These are phyloP conservation scores for Rickenella mellea DNA, from an alignment of 768 basidiomycete genomes.

Conservation along the genomic window DNA sequence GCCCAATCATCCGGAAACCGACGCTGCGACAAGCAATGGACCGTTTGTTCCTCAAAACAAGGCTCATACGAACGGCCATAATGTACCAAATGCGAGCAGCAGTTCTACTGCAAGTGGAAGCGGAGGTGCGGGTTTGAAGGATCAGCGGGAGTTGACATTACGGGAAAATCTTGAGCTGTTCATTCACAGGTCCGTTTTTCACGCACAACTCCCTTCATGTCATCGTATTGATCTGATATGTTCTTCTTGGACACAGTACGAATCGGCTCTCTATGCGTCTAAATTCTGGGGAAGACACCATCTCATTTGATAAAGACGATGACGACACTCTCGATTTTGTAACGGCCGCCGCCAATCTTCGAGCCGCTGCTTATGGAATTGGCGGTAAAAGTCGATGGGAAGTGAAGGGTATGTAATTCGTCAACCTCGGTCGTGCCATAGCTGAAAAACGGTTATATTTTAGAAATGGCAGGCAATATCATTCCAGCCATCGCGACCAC, in stretches of 20 bases:
- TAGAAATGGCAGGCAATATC: slow-evolving; percentile 99
- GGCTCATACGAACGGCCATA: slow-evolving; percentile 5
- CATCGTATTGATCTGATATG: slow-evolving; percentile 1
- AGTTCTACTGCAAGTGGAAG: slow-evolving; percentile 12
- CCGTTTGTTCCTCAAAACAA: background rate
- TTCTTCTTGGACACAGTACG: slow-evolving; percentile 43
- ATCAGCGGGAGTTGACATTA: slow-evolving; percentile 70
- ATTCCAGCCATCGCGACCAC: slow-evolving; percentile 99
- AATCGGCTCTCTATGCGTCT: slow-evolving; percentile 66
- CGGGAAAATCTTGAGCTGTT: slow-evolving; percentile 81
- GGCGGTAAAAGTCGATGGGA: slow-evolving; percentile 88
- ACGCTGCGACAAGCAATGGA: slow-evolving; percentile 6
- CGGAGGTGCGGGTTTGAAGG: slow-evolving; percentile 45
- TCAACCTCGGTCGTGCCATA: background rate
- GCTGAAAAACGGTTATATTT: background rate
- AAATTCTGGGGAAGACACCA: slow-evolving; percentile 54
- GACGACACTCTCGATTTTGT: slow-evolving; percentile 96
- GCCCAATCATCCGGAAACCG: slow-evolving; percentile 12
- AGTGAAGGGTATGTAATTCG: slow-evolving; percentile 65
- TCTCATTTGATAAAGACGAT: slow-evolving; percentile 96
- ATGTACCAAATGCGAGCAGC: slow-evolving; percentile 17
- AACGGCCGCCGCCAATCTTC: slow-evolving; percentile 86
- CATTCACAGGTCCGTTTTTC: slow-evolving; percentile 56
- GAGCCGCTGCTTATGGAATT: slow-evolving; percentile 86
- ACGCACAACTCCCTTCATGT: background rate